phyloP scores from a whole-genome alignment of 345 rosid genomes.

The Syzygium grande region DNA sequence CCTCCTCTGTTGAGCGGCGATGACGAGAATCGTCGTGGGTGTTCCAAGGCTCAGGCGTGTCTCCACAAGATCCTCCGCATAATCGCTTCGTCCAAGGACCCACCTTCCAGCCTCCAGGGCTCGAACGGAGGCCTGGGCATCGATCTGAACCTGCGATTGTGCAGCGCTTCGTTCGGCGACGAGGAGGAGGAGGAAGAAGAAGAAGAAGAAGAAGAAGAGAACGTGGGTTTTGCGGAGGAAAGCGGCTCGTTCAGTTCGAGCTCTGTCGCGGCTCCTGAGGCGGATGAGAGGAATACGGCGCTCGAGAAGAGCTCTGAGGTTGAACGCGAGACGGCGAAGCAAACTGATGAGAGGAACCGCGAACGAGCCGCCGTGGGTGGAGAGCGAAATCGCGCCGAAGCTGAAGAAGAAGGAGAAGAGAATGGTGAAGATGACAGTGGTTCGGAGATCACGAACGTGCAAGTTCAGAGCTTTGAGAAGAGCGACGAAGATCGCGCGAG shows the following conservation, averaged over 20 bases:
- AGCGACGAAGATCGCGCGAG: not conserved
- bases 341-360: not conserved
- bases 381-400: not conserved
- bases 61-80: conserved; percentile 27
- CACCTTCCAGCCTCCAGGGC: not conserved
- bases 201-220: not conserved
- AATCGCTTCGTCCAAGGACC: conserved; percentile 12
- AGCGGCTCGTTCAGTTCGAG: conserved; percentile 9
- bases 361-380: not conserved
- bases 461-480: not conserved
- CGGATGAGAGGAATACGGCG: not conserved
- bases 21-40: not conserved
- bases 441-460: conserved; percentile 10
- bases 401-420: not conserved
- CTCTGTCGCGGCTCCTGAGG: not conserved
- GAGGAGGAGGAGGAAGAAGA: not conserved
- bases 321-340: not conserved
- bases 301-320: not conserved
- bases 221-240: conserved; percentile 6
- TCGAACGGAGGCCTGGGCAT: conserved; percentile 14
- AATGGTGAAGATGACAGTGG: not conserved
- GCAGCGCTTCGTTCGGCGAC: not conserved
- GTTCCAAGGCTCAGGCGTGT: conserved; percentile 30
- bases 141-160: conserved; percentile 26
- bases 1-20: not conserved